Conservation (phyloP, 306 rosid genomes). For the Gynostemma pentaphyllum region DNA sequence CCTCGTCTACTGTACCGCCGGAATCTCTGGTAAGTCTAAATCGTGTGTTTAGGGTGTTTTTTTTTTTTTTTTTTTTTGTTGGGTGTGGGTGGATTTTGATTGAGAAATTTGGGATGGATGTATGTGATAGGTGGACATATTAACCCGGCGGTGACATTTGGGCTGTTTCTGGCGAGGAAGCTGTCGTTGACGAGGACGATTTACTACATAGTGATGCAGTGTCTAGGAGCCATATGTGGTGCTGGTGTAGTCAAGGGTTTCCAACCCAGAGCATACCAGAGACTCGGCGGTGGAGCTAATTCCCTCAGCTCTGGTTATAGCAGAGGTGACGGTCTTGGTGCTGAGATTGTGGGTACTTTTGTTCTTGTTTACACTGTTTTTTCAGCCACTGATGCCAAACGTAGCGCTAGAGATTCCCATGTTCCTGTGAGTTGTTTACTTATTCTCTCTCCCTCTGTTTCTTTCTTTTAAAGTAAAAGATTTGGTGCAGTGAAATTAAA, state of each 20-base stretch:
- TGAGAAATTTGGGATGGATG: too few relatives aligned
- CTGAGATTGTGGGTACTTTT: slow-evolving; percentile 46
- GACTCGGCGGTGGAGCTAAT: slow-evolving; percentile 54
- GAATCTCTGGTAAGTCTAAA: slow-evolving; percentile 56
- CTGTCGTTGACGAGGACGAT: slow-evolving; percentile 72
- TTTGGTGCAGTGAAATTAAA: neutral
- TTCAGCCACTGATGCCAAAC: slow-evolving; percentile 93
- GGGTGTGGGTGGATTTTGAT: too few relatives aligned
- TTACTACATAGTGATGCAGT: slow-evolving; percentile 81
- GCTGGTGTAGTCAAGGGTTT: slow-evolving; percentile 48
- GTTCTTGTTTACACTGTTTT: slow-evolving; percentile 62
- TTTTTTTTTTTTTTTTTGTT: neutral
- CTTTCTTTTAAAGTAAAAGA: neutral
- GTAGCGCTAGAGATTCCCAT: slow-evolving; percentile 67
- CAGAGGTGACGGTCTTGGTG: slow-evolving; percentile 60
- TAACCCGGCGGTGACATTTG: slow-evolving; percentile 66
- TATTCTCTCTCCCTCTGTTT: neutral
- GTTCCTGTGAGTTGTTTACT: slow-evolving; percentile 33
- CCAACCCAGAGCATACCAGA: neutral
- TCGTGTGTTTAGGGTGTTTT: neutral
- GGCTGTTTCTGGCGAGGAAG: slow-evolving; percentile 70
- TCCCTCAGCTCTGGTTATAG: slow-evolving; percentile 54
- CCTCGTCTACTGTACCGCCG: slow-evolving; percentile 88
- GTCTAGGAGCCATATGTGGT: slow-evolving; percentile 62
- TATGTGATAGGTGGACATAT: slow-evolving; percentile 49